Percentiles rank a stretch among this genome's conserved stretches.
Conservation (phyloP, 1,284 basidiomycete genomes). For the Sporisorium iseilematis-ciliati region DNA sequence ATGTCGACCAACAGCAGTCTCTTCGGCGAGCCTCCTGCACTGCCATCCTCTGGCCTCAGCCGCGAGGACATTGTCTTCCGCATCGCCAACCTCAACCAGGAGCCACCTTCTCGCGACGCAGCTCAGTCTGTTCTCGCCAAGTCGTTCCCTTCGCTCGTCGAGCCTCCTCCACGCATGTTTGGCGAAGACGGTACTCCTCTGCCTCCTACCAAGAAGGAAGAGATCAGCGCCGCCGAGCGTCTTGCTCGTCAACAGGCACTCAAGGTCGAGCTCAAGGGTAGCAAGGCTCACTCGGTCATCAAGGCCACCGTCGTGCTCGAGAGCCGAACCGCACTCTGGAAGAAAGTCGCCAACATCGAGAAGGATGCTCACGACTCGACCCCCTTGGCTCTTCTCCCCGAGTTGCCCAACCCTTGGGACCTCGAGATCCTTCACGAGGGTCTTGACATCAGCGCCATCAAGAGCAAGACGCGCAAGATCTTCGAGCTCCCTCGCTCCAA, state of each 20-base stretch:
- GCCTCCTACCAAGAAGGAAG: slow-evolving; percentile 55
- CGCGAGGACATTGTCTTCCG: slow-evolving; percentile 47
- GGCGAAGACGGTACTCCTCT: slow-evolving; percentile 49
- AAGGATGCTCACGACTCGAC: slow-evolving; percentile 18
- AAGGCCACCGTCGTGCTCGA: slow-evolving; percentile 55
- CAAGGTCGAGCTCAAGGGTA: slow-evolving; percentile 44
- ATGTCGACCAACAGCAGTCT: slow-evolving; percentile 26
- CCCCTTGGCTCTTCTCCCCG: slow-evolving; percentile 42
- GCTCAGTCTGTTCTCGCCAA: slow-evolving; percentile 32
- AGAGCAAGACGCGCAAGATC: slow-evolving; percentile 54
- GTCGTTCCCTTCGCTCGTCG: slow-evolving; percentile 41
- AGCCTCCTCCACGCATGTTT: slow-evolving; percentile 53
- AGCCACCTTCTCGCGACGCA: slow-evolving; percentile 20
- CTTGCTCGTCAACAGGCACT: slow-evolving; percentile 48
- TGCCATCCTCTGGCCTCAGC: slow-evolving; percentile 31
- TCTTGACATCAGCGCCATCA: slow-evolving; percentile 48
- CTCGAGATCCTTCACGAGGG: slow-evolving; percentile 48
- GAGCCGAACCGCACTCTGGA: slow-evolving; percentile 45
- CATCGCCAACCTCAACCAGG: slow-evolving; percentile 18
- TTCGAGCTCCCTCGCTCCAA: slow-evolving; percentile 51
- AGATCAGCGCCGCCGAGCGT: slow-evolving; percentile 46
- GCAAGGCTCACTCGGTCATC: slow-evolving; percentile 51
- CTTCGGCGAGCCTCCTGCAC: slow-evolving; percentile 18
- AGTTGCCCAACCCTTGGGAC: slow-evolving; percentile 54
- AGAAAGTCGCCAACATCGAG: slow-evolving; percentile 36